Base-by-base conservation (phyloP, 2,329 filamentous ascomycete species). In the Cordyceps farinosa region DNA sequence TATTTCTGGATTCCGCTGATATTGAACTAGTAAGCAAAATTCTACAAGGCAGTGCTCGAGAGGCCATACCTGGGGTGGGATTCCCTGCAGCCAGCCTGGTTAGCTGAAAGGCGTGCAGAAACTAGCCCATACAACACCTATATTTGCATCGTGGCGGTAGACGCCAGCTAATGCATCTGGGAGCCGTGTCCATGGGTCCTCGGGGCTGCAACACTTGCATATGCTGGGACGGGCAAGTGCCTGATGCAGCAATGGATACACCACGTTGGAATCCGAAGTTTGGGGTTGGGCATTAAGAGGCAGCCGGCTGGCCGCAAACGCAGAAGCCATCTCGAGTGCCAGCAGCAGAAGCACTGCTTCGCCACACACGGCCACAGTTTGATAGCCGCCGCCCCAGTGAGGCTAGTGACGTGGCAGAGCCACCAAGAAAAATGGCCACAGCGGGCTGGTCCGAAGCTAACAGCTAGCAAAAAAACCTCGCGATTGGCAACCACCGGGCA, bases 381-480 rank as follows among this genome's bases (percentile, higher is more conserved):
- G 10, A 45, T 34, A 34, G 13, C 61, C 57, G 57, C 66, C 65
- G 65, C 59, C 62, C 67, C 67, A 59, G 66, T 76, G 75, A 77
- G 77, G 76, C 76, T 79, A 71, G 75, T 77, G 77, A 80, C 78
- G 78, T 80, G 78, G 77, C 78, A 77, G 66, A 63, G 69, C 34
- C 57, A 32, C 32, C n/a, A 13, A 15, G 27, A 61, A 61, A 38
- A 45, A 34, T 34, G n/a, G 59, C 30, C 8, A 55, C 34, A 47
- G 50, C 61, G 61, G 61, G 54, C 47, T 58, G 54, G 61, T 58
- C 61, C 61, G 61, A 36, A 54, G 51, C 59, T 61, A 55, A 32
- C 55, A 57, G 9, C 50, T 52, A n/a, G 17, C 29, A 42, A 29
- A 10, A 53, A 22, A 42, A 38, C 3, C 11, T 32, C 27, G 4